Conservation (phyloP, 2,329 filamentous ascomycete genomes). For the Epichloe glyceriae region DNA sequence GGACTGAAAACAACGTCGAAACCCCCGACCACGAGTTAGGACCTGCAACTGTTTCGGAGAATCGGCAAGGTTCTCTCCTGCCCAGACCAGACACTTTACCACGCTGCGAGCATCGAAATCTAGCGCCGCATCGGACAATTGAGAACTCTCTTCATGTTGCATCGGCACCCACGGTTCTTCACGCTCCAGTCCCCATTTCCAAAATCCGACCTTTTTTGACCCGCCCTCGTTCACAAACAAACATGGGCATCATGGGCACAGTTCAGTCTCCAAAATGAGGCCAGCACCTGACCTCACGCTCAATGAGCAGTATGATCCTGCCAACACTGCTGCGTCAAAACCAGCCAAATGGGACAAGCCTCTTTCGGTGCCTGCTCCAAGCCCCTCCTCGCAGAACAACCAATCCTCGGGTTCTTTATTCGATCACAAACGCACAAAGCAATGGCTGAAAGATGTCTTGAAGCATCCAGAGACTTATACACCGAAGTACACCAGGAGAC, state of each 20-base stretch:
- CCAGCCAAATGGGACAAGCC: neutral
- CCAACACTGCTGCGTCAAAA: neutral
- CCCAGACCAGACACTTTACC: neutral
- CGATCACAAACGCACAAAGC: conserved; percentile 20
- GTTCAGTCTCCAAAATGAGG: conserved; percentile 5
- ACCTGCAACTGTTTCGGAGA: neutral
- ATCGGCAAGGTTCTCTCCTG: neutral
- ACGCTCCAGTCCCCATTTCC: conserved; percentile 9
- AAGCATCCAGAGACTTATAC: conserved; percentile 14
- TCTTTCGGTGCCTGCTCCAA: neutral
- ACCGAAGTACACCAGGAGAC: conserved; percentile 17
- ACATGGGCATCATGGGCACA: conserved; percentile 1
- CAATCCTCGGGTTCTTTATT: conserved; percentile 17
- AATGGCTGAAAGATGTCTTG: conserved; percentile 22
- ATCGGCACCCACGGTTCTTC: conserved; percentile 4
- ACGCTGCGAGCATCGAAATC: neutral
- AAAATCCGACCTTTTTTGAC: conserved; percentile 9
- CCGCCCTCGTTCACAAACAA: neutral
- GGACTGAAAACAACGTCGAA: neutral
- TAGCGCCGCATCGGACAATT: neutral
- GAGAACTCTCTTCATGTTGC: neutral
- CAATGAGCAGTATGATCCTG: neutral
- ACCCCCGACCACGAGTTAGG: no score
- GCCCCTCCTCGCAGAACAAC: conserved; percentile 9
- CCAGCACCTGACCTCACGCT: neutral